These are phyloP conservation scores for Penicillium sp. DNA, from an alignment of 2,329 filamentous ascomycete species.

Conservation along the genomic window DNA sequence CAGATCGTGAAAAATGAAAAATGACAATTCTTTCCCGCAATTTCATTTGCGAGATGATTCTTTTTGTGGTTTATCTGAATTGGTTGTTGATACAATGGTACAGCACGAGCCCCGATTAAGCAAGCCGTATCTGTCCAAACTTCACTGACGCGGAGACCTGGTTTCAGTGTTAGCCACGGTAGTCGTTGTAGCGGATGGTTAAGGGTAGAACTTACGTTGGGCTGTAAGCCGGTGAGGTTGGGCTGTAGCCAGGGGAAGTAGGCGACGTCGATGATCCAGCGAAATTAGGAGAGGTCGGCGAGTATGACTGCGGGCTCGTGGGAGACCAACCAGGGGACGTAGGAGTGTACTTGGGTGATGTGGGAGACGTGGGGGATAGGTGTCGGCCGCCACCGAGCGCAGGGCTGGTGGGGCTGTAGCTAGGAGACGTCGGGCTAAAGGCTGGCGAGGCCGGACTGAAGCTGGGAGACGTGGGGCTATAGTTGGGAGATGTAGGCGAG, in stretches of 20 bases:
- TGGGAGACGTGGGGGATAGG: slow-evolving; percentile 48
- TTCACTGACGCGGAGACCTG: slow-evolving; percentile 45
- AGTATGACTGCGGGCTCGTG: slow-evolving; percentile 50
- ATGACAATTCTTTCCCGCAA: slow-evolving; percentile 42
- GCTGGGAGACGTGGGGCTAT: slow-evolving; percentile 60
- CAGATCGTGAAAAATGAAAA: slow-evolving; percentile 32
- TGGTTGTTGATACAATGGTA: slow-evolving; percentile 40
- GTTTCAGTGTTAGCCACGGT: slow-evolving; percentile 16
- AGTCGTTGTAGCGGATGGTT: not conserved
- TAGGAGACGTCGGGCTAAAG: slow-evolving; percentile 59
- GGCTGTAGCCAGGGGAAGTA: slow-evolving; percentile 45
- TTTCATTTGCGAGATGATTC: slow-evolving; percentile 38
- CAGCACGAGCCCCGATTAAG: slow-evolving; percentile 24
- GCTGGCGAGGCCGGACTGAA: slow-evolving; percentile 53
- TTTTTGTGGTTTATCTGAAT: slow-evolving; percentile 34
- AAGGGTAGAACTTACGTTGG: slow-evolving; percentile 38
- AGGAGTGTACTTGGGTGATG: slow-evolving; percentile 56
- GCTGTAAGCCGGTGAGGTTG: slow-evolving; percentile 45
- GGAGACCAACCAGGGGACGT: slow-evolving; percentile 54
- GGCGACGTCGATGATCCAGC: slow-evolving; percentile 47
- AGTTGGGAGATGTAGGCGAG: slow-evolving; percentile 61
- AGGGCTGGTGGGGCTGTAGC: slow-evolving; percentile 57
- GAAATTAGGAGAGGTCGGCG: slow-evolving; percentile 52
- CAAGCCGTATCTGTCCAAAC: slow-evolving; percentile 21
- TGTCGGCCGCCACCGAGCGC: slow-evolving; percentile 45